Evolutionary conservation across 371 early-diverging fungal species (phyloP).

Genomic region (Circinella umbellata): DNA sequence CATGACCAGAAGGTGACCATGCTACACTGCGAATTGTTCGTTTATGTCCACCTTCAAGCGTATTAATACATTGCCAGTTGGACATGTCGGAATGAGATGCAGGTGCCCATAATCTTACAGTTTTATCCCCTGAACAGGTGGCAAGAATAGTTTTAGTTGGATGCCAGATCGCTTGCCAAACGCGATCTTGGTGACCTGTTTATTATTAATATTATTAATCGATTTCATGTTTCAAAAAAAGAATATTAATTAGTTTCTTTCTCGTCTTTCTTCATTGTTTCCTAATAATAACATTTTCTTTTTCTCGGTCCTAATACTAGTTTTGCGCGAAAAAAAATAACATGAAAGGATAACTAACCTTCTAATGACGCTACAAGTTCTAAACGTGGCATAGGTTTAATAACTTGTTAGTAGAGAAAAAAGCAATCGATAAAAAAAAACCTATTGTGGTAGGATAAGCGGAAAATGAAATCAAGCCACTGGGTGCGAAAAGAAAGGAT

Average conservation of each 20-base stretch:
- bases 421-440: neutral
- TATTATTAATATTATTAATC: neutral
- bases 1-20: conserved; percentile 79
- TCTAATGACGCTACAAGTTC: conserved; percentile 46
- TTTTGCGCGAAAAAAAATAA: neutral
- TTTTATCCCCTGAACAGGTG: conserved; percentile 87
- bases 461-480: neutral
- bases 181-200: conserved; percentile 87
- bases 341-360: conserved; percentile 23
- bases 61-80: conserved; percentile 77
- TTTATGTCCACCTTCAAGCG: conserved; percentile 86
- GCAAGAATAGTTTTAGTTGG: conserved; percentile 76
- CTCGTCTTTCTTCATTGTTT: too few species aligned
- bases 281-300: too few species aligned
- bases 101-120: conserved; percentile 84
- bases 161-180: conserved; percentile 94
- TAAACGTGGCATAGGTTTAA: conserved; percentile 39
- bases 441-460: neutral
- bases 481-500: neutral
- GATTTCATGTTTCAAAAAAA: neutral
- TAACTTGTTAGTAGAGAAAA: neutral
- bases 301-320: neutral
- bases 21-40: conserved; percentile 91
- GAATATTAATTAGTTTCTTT: too few species aligned
- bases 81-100: conserved; percentile 40